phyloP scores from a whole-genome alignment of 352 stramenopile genomes.

The Plasmopara muralis region DNA sequence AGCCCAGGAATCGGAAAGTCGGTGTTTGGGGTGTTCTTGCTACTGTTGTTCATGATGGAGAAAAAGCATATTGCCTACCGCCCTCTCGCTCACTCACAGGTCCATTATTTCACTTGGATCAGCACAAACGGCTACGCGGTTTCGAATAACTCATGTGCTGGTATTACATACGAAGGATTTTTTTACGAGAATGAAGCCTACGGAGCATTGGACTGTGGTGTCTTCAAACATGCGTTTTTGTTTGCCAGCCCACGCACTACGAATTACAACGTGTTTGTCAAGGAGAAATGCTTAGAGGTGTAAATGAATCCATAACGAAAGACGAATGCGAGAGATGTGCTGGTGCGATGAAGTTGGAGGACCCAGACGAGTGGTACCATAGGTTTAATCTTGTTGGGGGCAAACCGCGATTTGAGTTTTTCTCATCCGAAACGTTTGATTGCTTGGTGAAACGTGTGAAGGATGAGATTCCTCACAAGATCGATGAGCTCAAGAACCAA shows the following conservation, averaged over 20 bases:
- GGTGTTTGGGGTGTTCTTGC: slow-evolving; percentile 20
- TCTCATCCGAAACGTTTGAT: background rate
- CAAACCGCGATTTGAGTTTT: no score
- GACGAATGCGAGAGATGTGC: slow-evolving; percentile 13
- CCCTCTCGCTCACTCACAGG: background rate
- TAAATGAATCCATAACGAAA: slow-evolving; percentile 18
- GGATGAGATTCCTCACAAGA: background rate
- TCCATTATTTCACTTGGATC: slow-evolving; percentile 7
- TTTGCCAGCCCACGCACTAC: slow-evolving; percentile 18
- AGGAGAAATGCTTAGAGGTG: slow-evolving; percentile 10
- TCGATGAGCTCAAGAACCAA: slow-evolving; percentile 4
- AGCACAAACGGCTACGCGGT: slow-evolving; percentile 4
- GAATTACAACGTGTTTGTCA: slow-evolving; percentile 23
- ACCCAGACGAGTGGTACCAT: background rate
- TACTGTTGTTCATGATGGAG: slow-evolving; percentile 17
- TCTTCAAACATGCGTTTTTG: slow-evolving; percentile 5
- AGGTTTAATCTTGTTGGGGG: background rate
- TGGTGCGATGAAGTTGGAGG: slow-evolving; percentile 3
- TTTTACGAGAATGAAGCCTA: slow-evolving; percentile 13
- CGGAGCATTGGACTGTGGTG: background rate
- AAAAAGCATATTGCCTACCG: slow-evolving; percentile 5
- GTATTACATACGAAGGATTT: slow-evolving; percentile 7
- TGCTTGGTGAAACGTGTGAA: no score
- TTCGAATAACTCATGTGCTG: background rate
- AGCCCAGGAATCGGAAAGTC: slow-evolving; percentile 18